phyloP scores from a whole-genome alignment of 73 alveolate genomes.

The Uronychia setigera region DNA sequence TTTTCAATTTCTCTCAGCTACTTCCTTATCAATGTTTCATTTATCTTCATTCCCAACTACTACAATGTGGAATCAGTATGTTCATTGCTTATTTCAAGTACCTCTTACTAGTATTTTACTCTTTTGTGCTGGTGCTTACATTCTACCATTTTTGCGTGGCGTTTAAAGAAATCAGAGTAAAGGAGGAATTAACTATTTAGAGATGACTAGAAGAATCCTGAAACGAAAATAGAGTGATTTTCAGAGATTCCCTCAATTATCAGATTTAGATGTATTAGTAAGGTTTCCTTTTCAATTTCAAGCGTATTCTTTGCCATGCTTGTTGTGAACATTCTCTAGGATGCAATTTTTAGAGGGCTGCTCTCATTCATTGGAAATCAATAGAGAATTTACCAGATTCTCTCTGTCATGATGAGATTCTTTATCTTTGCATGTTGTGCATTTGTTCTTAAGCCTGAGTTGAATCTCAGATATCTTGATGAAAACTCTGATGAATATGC shows the following conservation, averaged over 20 bases:
- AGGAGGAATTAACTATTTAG: background rate
- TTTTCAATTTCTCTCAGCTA: background rate
- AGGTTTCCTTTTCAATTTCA: background rate
- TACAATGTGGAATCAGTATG: background rate
- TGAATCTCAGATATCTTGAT: background rate
- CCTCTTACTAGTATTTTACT: background rate
- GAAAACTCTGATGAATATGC: too few relatives aligned
- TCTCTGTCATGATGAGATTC: background rate
- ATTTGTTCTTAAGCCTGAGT: background rate
- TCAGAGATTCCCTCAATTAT: background rate
- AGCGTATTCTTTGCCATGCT: background rate
- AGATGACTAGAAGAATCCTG: background rate
- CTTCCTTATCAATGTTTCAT: background rate
- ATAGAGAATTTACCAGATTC: background rate
- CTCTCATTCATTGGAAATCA: background rate
- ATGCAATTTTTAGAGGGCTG: background rate
- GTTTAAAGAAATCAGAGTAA: background rate
- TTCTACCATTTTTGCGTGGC: background rate
- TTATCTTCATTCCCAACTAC: background rate
- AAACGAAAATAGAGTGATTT: background rate
- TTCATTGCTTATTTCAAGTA: too few relatives aligned
- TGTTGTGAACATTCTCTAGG: background rate
- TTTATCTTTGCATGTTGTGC: background rate
- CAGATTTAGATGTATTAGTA: background rate
- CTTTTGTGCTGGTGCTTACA: background rate